Evolutionary conservation across 1,139 yeast genomes (phyloP).

Genomic region (Candida mesenterica): DNA sequence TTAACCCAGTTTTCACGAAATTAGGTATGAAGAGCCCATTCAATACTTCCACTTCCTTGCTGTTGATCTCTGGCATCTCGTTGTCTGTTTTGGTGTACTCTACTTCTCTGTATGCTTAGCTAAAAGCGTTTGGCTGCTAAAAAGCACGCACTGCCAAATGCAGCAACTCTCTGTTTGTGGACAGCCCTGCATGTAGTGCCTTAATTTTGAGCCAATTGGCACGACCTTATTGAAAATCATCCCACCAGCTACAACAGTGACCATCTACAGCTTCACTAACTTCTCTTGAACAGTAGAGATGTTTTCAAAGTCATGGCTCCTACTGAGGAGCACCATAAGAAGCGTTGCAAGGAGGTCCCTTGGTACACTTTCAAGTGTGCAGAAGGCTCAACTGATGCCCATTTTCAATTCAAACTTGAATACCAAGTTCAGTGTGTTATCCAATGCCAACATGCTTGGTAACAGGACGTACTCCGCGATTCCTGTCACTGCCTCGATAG

Average conservation of each 20-base stretch:
- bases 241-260: conserved; percentile 3
- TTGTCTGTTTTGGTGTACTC: neutral
- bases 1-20: neutral
- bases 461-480: neutral
- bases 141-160: too few relatives aligned
- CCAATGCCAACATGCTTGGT: neutral
- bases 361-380: neutral
- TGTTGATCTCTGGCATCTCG: neutral
- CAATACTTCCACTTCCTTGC: neutral
- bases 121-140: neutral
- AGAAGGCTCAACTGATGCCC: neutral
- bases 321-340: neutral
- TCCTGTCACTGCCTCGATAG: neutral
- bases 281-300: neutral
- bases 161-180: too few relatives aligned
- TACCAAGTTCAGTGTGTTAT: neutral
- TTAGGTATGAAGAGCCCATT: neutral
- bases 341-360: neutral
- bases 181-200: too few relatives aligned
- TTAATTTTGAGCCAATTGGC: too few relatives aligned
- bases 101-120: too few relatives aligned
- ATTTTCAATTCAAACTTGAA: neutral
- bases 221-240: conserved; percentile 8
- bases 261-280: too few relatives aligned
- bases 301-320: neutral